These are phyloP conservation scores for Rhododendron vialii DNA, from an alignment of 148 eudicot genomes.

Conservation along the genomic window DNA sequence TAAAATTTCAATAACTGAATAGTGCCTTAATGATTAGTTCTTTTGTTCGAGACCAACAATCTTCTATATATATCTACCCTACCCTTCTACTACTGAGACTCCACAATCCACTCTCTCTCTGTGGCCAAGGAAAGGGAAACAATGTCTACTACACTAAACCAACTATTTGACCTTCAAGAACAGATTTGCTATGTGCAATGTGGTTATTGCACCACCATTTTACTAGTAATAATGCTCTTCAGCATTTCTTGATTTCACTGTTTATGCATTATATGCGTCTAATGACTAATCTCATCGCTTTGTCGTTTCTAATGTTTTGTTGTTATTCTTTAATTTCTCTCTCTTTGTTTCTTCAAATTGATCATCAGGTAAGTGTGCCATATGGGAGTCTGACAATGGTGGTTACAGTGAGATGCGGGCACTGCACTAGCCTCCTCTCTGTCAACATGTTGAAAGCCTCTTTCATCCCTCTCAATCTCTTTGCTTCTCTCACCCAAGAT, in stretches of 20 bases:
- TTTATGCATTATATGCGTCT: background rate
- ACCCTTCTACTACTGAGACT: background rate
- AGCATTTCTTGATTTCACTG: too few relatives aligned
- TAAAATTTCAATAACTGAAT: background rate
- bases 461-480: constrained; percentile 61
- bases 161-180: constrained; percentile 48
- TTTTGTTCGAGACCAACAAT: background rate
- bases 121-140: background rate
- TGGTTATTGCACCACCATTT: constrained; percentile 70
- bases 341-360: background rate
- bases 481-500: constrained; percentile 51
- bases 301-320: background rate
- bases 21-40: background rate
- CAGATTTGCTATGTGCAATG: constrained; percentile 92
- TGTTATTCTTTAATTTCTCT: background rate
- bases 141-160: constrained; percentile 34
- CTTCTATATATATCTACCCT: background rate
- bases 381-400: constrained; percentile 65
- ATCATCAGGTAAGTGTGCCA: constrained; percentile 81
- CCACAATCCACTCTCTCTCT: background rate
- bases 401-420: constrained; percentile 85
- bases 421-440: constrained; percentile 69
- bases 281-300: too few relatives aligned
- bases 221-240: constrained; percentile 46
- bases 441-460: constrained; percentile 80